Conservation (phyloP, 2,329 filamentous ascomycete species). For the Arthrobotrys musiformis region DNA sequence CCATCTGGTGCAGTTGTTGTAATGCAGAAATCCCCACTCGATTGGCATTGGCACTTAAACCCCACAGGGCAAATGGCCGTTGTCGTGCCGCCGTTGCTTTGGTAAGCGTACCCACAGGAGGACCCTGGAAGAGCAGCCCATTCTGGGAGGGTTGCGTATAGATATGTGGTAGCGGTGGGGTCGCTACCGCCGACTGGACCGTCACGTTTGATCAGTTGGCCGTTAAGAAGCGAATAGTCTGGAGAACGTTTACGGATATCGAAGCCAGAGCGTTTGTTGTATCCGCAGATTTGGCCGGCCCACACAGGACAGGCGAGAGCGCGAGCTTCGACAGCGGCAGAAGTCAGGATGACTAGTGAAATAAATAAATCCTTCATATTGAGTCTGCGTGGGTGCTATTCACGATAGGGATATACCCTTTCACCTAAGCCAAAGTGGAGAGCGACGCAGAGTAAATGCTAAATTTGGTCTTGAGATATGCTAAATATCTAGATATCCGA, state of each 20-base stretch:
- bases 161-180: constrained; percentile 37
- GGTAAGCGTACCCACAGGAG: constrained; percentile 32
- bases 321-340: constrained; percentile 1
- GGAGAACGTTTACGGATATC: constrained; percentile 14
- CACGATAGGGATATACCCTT: no score
- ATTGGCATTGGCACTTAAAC: constrained; percentile 37
- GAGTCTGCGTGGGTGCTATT: no score
- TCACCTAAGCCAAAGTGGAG: no score
- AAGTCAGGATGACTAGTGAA: constrained; percentile 3
- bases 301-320: constrained; percentile 25
- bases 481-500: no score
- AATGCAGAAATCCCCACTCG: constrained; percentile 28
- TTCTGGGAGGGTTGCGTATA: constrained; percentile 29
- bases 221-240: constrained; percentile 28
- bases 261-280: constrained; percentile 37
- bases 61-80: constrained; percentile 43
- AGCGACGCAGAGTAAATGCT: no score
- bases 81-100: constrained; percentile 30
- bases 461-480: no score
- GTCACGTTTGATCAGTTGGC: constrained; percentile 26
- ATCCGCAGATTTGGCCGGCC: constrained; percentile 34
- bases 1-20: constrained; percentile 19
- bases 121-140: constrained; percentile 43
- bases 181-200: constrained; percentile 31
- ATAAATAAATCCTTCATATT: constrained; percentile 3